Base-by-base conservation (phyloP, 352 stramenopile genomes). In the Aphanomyces astaci region DNA sequence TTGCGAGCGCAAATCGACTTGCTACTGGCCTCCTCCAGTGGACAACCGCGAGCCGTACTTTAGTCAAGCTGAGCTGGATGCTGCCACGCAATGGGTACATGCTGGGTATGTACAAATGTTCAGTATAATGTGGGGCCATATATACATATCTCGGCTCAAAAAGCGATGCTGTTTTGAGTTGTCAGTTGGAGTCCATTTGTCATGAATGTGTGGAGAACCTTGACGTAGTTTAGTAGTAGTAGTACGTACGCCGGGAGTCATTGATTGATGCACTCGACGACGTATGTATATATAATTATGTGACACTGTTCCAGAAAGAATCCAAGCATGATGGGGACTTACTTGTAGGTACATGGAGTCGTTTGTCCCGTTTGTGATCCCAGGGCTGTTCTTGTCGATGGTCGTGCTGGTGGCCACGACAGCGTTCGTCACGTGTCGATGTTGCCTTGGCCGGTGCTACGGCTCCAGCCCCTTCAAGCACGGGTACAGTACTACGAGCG, bases 401-500 rank as follows among this genome's bases (percentile, higher is more conserved):
- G 66, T 92, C 30, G 86, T 76, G 3, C 73, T 78, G 0, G 45
- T 94, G 17, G 57, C 71, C 13, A 85, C 72, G 22, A 79, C 92
- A 27, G 75, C 62, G 0, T 94, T 94, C 43, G 30, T 90, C 4
- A 62, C 92, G n/a, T 60, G 89, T 2, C 84, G 86, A 0, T 94
- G 84, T 60, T 64, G 89, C 3, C 90, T 88, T 70, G 90, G 91
- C 67, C 81, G 80, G 30, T 94, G 86, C 62, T 84, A 84, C 2
- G 86, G 86, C 2, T 80, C 79, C 4, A 87, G 86, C 30, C 86
- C 86, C 3, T 69, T 72, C 11, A 79, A 89, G 17, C 87, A 92
- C 31, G 86, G 86, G 9, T 68, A 17, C 19, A 31, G 15, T 15
- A n/a, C n/a, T n/a, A n/a, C n/a, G n/a, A n/a, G n/a, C n/a, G n/a